These are phyloP conservation scores for Nicotiana benthamiana DNA, from an alignment of 257 asterid species.

Conservation along the genomic window DNA sequence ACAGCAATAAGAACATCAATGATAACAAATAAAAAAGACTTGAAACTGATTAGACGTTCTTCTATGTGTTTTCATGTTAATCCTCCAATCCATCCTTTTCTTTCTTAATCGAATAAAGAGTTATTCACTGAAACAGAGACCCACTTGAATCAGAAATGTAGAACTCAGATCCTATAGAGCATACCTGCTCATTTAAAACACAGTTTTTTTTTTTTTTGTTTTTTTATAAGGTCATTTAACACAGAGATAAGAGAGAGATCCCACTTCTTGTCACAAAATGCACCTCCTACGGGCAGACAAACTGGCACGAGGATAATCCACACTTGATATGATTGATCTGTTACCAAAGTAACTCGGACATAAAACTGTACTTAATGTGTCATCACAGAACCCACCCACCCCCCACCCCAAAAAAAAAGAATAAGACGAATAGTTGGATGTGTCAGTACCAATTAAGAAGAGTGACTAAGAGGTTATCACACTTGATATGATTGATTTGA, in stretches of 20 bases:
- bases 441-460: background rate
- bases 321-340: background rate
- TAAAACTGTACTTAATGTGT: background rate
- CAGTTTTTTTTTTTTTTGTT: background rate
- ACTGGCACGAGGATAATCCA: background rate
- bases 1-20: background rate
- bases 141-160: constrained; percentile 2
- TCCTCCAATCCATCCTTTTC: background rate
- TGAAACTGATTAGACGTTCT: background rate
- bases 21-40: background rate
- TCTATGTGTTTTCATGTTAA: background rate
- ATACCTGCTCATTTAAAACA: background rate
- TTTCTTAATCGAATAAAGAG: background rate
- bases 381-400: background rate
- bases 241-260: background rate
- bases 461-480: background rate
- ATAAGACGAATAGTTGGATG: background rate
- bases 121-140: background rate
- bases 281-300: background rate
- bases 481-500: background rate
- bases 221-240: background rate
- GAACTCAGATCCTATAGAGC: background rate
- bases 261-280: background rate
- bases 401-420: background rate
- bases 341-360: background rate